Percentiles rank a stretch among this genome's conserved stretches.
These are phyloP conservation scores for Rugosomyces carneus DNA, from an alignment of 1,284 basidiomycete genomes.

Conservation along the genomic window DNA sequence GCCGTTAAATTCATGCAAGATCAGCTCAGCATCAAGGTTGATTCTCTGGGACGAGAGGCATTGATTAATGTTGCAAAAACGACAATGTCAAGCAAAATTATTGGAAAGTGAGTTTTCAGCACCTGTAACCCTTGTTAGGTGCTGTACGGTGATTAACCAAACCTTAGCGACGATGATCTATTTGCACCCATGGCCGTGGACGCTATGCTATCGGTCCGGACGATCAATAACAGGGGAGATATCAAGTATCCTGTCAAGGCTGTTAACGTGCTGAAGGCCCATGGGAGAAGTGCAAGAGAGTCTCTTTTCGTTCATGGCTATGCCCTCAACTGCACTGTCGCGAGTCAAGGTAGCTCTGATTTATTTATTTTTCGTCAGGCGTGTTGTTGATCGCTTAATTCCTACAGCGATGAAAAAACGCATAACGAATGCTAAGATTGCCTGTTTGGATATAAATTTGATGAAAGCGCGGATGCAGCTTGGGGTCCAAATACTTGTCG, in stretches of 20 bases:
- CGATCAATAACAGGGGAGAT: slow-evolving; percentile 91
- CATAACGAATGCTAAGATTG: slow-evolving; percentile 92
- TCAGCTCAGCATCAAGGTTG: slow-evolving; percentile 94
- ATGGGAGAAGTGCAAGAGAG: slow-evolving; percentile 94
- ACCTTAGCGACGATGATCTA: slow-evolving; percentile 86
- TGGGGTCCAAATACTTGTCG: slow-evolving; percentile 96
- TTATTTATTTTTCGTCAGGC: too few species aligned
- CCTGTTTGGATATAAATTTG: slow-evolving; percentile 97
- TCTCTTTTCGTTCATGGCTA: slow-evolving; percentile 96
- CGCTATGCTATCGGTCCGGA: slow-evolving; percentile 97
- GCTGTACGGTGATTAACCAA: background rate
- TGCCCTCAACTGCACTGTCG: slow-evolving; percentile 98
- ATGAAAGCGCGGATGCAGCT: slow-evolving; percentile 98
- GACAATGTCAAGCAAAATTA: slow-evolving; percentile 98
- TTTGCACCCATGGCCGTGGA: slow-evolving; percentile 99
- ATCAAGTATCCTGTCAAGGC: slow-evolving; percentile 99
- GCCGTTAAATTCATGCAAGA: slow-evolving; percentile 99
- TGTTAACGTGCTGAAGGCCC: slow-evolving; percentile 98
- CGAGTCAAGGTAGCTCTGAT: slow-evolving; percentile 78
- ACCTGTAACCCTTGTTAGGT: background rate
- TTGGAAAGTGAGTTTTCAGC: slow-evolving; percentile 72
- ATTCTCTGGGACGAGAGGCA: slow-evolving; percentile 85
- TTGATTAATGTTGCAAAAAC: slow-evolving; percentile 98
- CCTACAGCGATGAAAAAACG: slow-evolving; percentile 93
- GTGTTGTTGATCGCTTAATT: background rate